A percentile compares a stretch with the other conserved stretches of the same genome.
phyloP scores from a whole-genome alignment of 192 early-diverging fungal genomes.

The Phycomyces nitens region DNA sequence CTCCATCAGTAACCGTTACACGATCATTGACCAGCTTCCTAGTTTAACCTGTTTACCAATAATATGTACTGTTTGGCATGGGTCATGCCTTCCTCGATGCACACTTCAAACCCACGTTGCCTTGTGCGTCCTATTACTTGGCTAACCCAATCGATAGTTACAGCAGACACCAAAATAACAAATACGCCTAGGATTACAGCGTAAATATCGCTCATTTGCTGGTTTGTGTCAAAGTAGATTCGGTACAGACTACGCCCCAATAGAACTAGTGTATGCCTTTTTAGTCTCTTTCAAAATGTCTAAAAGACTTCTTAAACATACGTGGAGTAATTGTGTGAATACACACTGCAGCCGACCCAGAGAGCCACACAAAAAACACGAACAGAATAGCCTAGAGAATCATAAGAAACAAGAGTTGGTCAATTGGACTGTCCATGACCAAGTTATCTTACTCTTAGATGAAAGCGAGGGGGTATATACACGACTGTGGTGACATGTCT shows the following conservation, averaged over 20 bases:
- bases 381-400: not conserved
- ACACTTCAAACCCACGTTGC: not conserved
- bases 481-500: slow-evolving; percentile 71
- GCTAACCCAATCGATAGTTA: slow-evolving; percentile 5
- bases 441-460: slow-evolving; percentile 45
- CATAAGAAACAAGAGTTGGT: not conserved
- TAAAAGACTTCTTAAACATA: not conserved
- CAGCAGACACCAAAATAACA: slow-evolving; percentile 32
- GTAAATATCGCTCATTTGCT: slow-evolving; percentile 74
- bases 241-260: slow-evolving; percentile 52
- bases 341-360: not conserved
- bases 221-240: slow-evolving; percentile 38
- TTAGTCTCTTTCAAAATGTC: no score
- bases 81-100: not conserved
- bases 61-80: slow-evolving; percentile 1
- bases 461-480: slow-evolving; percentile 75
- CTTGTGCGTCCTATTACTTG: not conserved
- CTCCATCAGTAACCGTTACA: not conserved
- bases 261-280: slow-evolving; percentile 38
- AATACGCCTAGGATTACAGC: slow-evolving; percentile 68
- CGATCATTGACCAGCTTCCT: not conserved
- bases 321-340: not conserved
- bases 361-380: no score
- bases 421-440: no score
- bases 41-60: slow-evolving; percentile 54